Evolutionary conservation across 2,329 filamentous ascomycete species (phyloP).

Genomic region (Cercospora sp.): DNA sequence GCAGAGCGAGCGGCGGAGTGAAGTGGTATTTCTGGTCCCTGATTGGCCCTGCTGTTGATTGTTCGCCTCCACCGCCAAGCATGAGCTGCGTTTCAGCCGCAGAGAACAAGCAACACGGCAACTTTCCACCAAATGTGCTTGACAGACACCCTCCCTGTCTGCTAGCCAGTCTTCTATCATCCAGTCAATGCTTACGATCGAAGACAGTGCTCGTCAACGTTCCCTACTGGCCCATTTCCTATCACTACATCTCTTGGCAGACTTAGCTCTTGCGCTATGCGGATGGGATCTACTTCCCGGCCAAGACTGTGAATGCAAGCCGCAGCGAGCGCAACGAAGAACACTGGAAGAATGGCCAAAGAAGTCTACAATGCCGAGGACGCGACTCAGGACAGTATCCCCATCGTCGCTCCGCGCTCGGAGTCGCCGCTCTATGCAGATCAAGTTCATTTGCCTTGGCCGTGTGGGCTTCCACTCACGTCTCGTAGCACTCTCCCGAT

Average conservation of each 20-base stretch:
- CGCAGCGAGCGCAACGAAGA: slow-evolving; percentile 10
- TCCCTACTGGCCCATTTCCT: neutral
- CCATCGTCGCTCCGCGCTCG: slow-evolving; percentile 2
- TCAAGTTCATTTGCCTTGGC: slow-evolving; percentile 12
- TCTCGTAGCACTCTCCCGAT: neutral
- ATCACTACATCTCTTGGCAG: slow-evolving; percentile 3
- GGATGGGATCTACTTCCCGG: slow-evolving; percentile 15
- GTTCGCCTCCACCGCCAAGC: slow-evolving; percentile 6
- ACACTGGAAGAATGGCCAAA: slow-evolving; percentile 14
- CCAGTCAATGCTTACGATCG: slow-evolving; percentile 7
- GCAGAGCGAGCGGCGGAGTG: neutral
- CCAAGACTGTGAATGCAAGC: slow-evolving; percentile 8
- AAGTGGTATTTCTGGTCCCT: neutral
- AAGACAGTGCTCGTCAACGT: neutral
- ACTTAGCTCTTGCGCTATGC: slow-evolving; percentile 17
- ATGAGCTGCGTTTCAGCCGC: slow-evolving; percentile 7
- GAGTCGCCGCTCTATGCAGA: slow-evolving; percentile 1
- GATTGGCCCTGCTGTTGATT: slow-evolving; percentile 4
- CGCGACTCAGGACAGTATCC: neutral
- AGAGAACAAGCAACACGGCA: slow-evolving; percentile 1
- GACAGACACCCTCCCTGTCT: neutral
- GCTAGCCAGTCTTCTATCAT: slow-evolving; percentile 7
- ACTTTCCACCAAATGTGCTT: slow-evolving; percentile 12
- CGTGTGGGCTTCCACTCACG: slow-evolving; percentile 14
- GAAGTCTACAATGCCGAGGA: slow-evolving; percentile 3